Percentiles rank a stretch among this genome's conserved stretches.
These are phyloP conservation scores for Ganoderma lingzhi DNA, from an alignment of 1,284 basidiomycete genomes.

Conservation along the genomic window DNA sequence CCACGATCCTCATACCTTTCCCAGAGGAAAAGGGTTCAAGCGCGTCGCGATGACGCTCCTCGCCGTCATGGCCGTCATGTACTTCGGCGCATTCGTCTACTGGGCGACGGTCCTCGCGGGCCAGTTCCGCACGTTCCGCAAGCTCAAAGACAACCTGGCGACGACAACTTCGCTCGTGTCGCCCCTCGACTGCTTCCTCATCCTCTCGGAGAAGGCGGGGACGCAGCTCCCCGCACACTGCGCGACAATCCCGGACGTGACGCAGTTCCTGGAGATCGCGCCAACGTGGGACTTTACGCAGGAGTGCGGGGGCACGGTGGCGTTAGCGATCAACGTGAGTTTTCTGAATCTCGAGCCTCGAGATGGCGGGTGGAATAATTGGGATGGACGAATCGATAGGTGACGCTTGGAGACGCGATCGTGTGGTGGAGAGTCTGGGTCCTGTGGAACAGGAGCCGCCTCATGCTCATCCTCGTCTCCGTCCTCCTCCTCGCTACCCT, in stretches of 20 bases:
- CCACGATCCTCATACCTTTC: neutral
- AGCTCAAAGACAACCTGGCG: neutral
- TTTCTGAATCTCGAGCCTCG: too few relatives aligned
- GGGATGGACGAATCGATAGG: neutral
- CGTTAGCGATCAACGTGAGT: neutral
- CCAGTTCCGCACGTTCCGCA: neutral
- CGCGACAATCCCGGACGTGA: neutral
- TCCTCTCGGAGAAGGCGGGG: neutral
- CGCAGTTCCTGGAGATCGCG: neutral
- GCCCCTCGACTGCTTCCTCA: neutral
- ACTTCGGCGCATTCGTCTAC: neutral
- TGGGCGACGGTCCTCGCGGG: neutral
- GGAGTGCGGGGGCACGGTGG: neutral
- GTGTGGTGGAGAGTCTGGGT: constrained; percentile 4
- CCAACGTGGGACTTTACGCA: constrained; percentile 2
- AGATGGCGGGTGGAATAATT: neutral
- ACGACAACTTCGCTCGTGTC: neutral
- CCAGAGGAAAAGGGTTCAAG: neutral
- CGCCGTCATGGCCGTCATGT: neutral
- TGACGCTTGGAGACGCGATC: constrained; percentile 2
- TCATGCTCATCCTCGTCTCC: neutral
- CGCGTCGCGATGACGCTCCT: neutral
- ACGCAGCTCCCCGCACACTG: neutral
- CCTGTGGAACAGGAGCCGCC: neutral
- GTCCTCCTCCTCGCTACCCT: neutral